These are phyloP conservation scores for Sordaria brevicollis DNA, from an alignment of 495 filamentous ascomycete genomes.

Conservation along the genomic window DNA sequence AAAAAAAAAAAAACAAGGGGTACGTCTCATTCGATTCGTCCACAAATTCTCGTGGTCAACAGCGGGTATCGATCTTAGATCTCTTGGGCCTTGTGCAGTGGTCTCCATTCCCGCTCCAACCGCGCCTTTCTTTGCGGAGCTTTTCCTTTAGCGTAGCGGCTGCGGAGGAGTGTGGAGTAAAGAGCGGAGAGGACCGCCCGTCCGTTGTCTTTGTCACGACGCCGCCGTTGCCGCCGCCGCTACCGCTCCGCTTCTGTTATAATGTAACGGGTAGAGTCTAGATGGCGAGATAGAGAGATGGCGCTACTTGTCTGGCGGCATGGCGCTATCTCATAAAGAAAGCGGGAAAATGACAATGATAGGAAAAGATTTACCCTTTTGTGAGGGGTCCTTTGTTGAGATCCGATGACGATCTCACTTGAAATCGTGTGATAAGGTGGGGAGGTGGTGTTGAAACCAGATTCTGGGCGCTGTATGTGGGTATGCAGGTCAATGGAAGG, in stretches of 20 bases:
- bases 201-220: neutral
- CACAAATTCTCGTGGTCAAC: neutral
- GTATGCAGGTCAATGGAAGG: too few species aligned
- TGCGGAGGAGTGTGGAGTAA: too few species aligned
- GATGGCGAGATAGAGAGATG: neutral
- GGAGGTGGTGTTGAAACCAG: neutral
- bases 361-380: neutral
- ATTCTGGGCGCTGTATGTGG: neutral
- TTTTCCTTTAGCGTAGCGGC: too few species aligned
- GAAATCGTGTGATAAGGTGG: too few species aligned
- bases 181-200: neutral
- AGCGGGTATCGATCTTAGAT: neutral
- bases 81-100: too few species aligned
- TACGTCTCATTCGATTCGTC: neutral
- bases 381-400: neutral
- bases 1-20: neutral
- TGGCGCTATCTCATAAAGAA: neutral
- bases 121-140: neutral
- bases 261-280: too few species aligned
- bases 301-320: too few species aligned
- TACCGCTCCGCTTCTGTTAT: neutral
- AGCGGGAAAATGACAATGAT: neutral
- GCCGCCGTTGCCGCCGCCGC: neutral
- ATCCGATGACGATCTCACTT: neutral
- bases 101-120: neutral